Base-by-base conservation (phyloP, 148 eudicot genomes). In the Vaccinium myrtillus region DNA sequence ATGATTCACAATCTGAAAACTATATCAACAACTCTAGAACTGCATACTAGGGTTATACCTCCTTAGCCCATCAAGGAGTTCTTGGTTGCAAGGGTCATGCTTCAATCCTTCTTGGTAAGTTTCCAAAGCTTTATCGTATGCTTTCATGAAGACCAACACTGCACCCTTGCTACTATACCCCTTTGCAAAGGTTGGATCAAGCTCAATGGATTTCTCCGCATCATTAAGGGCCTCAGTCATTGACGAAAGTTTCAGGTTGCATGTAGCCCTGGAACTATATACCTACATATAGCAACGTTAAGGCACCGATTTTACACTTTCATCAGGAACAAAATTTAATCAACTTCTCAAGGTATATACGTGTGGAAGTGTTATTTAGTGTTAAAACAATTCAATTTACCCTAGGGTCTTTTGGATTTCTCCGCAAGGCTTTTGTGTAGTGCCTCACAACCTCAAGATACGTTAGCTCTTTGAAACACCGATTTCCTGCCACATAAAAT, bases 81-180 rank as follows among this genome's bases (percentile, higher is more conserved):
- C 99, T 30, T 83, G 94, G 90, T 94, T 97, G 53, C 84, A 87
- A 49, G 98, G 92, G 46, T 97, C 97, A 46, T 87, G 97, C 84
- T 93, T 95, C 78, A 97, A 86, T 19, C 98, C 99, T 80, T 90
- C 97, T 88, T 95, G 98, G 79, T 97, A 95, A 7, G 99, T 97
- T 81, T 95, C 98, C 89, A 95, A 81, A n/a, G 99, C 98, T 78
- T 97, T 97, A 2, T 97, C 98, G 48, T 92, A 89, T 81, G 95
- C 99, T 88, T 97, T 97, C 99, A 94, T 93, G 91, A 97, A 94
- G 79, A 97, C 95, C 69, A 95, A 97, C 25, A 93, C 88, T 27
- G 98, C 96, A 73, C 94, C 99, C 86, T 97, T 97, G 59, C n/a
- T n/a, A n/a, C n/a, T n/a, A n/a, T n/a, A n/a, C 98, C 99, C 99